Evolutionary conservation across 2,329 filamentous ascomycete genomes (phyloP), one percentile per base, ranked within the genome.

Genomic region (Botryotinia narcissicola): DNA sequence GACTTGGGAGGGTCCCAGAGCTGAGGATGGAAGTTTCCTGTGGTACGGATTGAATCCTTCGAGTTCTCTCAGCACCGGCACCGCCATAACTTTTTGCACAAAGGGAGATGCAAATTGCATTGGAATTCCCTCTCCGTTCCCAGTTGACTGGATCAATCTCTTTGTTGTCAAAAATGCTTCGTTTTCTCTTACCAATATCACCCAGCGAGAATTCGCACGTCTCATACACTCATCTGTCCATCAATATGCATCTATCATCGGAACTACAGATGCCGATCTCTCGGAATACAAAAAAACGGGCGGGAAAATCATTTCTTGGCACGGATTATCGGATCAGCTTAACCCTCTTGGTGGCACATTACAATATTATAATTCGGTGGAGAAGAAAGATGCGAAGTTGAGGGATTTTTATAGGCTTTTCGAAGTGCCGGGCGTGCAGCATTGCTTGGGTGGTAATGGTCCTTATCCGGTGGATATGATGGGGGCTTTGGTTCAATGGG

Each of bases 321-420:
- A 78, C 61, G 76, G 77, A 4, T 29, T 75, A 1, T 71, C 63
- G 6, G 75, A 77, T 40, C 62, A n/a, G n/a, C n/a, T n/a, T n/a
- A n/a, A n/a, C n/a, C n/a, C n/a, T n/a, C n/a, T n/a, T n/a, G n/a
- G n/a, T n/a, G n/a, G n/a, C n/a, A n/a, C n/a, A n/a, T n/a, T n/a
- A n/a, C n/a, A n/a, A n/a, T n/a, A n/a, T n/a, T n/a, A n/a, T n/a
- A n/a, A n/a, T n/a, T n/a, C n/a, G n/a, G n/a, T n/a, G n/a, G n/a
- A n/a, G n/a, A n/a, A n/a, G n/a, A n/a, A n/a, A n/a, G n/a, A n/a
- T n/a, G n/a, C n/a, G n/a, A n/a, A n/a, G n/a, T 63, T 81, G 0
- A 72, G 79, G 14, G 73, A 80, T n/a, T 83, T 80, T 71, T 83
- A 80, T 57, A 76, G 81, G 1, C 75, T 77, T n/a, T 83, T 80